Base-by-base conservation (phyloP, 352 stramenopile genomes). In the Lagenidium giganteum region DNA sequence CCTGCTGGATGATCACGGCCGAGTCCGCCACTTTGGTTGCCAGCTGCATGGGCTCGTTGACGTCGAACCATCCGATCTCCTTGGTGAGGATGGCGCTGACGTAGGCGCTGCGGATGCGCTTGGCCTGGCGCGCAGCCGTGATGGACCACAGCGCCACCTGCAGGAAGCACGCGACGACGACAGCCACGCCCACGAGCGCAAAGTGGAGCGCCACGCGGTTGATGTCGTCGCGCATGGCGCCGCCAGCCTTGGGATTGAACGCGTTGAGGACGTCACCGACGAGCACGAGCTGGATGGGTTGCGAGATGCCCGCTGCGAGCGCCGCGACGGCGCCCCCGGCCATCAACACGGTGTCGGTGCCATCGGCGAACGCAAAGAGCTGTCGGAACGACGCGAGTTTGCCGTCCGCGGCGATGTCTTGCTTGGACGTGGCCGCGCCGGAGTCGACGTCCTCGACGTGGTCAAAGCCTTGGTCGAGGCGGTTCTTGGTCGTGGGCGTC, bases 1-100 rank as follows among this genome's bases (percentile, higher is more conserved):
- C 75, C 30, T 77, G 44, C 31, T 87, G 69, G 43, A 89, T 83
- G 1, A 49, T 62, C 13, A 87, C 68, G 1, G 41, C 66, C 5
- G 52, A 57, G 13, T 63, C 61, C 7, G 58, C 47, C 0, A 70
- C 54, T 2, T 48, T 35, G n/a, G 61, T 66, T 5, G 58, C 42
- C 4, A 70, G 18, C 23, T 66, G 42, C 37, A 56, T 63, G 3
- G 59, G 40, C 13, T 73, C 64, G 32, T 69, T 61, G 27, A 68
- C 38, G 37, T 79, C 67, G 29, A 79, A 79, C 67, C 67, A 79
- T 7, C 56, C 61, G 31, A 78, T 68, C 8, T 75, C 57, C 16
- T 76, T 54, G 3, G 37, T 42, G 11, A 70, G 32, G 27, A 73
- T 75, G 3, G 62, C 54, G 13, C 30, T 34, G 4, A 69, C 60